phyloP scores from a whole-genome alignment of 345 rosid species.

The Psidium guajava region DNA sequence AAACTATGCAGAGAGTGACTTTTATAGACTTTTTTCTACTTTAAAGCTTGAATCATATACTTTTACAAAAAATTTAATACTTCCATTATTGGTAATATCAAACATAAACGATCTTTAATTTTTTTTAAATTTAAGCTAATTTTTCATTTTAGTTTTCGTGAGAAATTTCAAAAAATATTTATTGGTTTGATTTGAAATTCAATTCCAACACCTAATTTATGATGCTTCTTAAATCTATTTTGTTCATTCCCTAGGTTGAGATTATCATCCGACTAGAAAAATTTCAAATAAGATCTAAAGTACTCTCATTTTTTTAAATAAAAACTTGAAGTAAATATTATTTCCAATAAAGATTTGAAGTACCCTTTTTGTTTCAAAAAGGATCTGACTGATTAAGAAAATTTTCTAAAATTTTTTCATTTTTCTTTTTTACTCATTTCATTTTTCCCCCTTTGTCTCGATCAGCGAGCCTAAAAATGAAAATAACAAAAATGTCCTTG shows the following conservation, averaged over 20 bases:
- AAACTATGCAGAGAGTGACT: neutral
- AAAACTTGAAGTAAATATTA: fast-evolving
- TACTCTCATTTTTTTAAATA: too few relatives aligned
- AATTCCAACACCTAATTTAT: neutral
- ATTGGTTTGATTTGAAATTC: neutral
- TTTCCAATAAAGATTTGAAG: too few relatives aligned
- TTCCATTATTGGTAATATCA: neutral
- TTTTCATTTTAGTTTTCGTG: too few relatives aligned
- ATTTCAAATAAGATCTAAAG: too few relatives aligned
- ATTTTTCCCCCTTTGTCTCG: too few relatives aligned
- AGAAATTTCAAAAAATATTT: neutral
- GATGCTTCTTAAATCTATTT: neutral
- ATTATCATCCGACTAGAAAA: neutral
- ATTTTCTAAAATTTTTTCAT: too few relatives aligned
- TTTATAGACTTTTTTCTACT: neutral
- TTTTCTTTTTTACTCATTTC: too few relatives aligned
- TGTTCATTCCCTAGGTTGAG: neutral
- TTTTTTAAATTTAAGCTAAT: too few relatives aligned
- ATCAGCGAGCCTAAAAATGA: too few relatives aligned
- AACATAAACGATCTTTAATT: neutral
- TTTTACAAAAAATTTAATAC: neutral
- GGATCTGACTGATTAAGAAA: too few relatives aligned
- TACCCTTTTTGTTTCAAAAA: too few relatives aligned
- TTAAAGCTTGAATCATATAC: neutral
- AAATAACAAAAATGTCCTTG: too few relatives aligned